These are phyloP conservation scores for Zelopaecilomyces penicillatus DNA, from an alignment of 2,329 filamentous ascomycete genomes.

Conservation along the genomic window DNA sequence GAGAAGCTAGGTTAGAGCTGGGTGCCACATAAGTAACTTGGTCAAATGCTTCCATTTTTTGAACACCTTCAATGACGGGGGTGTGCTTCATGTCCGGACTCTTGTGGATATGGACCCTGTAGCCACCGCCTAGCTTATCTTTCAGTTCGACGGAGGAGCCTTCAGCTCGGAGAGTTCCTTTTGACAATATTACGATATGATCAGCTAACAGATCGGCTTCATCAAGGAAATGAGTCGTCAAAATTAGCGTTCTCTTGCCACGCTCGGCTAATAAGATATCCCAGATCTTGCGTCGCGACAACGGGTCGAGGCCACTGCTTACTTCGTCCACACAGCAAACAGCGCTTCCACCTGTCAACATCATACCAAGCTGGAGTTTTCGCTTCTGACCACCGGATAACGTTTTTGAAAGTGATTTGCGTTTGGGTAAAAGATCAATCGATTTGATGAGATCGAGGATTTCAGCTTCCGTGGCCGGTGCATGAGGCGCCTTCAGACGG, in stretches of 20 bases:
- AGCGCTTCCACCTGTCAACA: conserved; percentile 82
- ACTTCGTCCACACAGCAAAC: conserved; percentile 92
- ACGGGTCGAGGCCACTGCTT: conserved; percentile 76
- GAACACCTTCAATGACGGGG: conserved; percentile 46
- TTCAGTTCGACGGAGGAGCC: conserved; percentile 85
- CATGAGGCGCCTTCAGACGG: conserved; percentile 59
- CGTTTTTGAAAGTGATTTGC: conserved; percentile 62
- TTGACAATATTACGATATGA: conserved; percentile 80
- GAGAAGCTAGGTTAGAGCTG: conserved; percentile 60
- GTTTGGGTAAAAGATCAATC: conserved; percentile 70
- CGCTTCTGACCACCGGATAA: conserved; percentile 87
- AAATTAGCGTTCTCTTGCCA: conserved; percentile 69
- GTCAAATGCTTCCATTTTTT: conserved; percentile 56
- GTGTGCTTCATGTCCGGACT: conserved; percentile 38
- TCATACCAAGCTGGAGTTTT: conserved; percentile 88
- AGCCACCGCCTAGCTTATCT: conserved; percentile 71
- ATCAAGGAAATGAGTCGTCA: conserved; percentile 91
- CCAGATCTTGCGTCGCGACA: conserved; percentile 86
- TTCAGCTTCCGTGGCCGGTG: conserved; percentile 47
- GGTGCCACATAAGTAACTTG: conserved; percentile 64
- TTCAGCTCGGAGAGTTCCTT: conserved; percentile 70
- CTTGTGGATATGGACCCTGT: conserved; percentile 68
- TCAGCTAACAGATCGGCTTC: conserved; percentile 87
- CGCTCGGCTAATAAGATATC: conserved; percentile 83
- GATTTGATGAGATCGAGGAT: conserved; percentile 56